phyloP scores from a whole-genome alignment of 2,329 filamentous ascomycete genomes.

The Akanthomyces uredinophilus region DNA sequence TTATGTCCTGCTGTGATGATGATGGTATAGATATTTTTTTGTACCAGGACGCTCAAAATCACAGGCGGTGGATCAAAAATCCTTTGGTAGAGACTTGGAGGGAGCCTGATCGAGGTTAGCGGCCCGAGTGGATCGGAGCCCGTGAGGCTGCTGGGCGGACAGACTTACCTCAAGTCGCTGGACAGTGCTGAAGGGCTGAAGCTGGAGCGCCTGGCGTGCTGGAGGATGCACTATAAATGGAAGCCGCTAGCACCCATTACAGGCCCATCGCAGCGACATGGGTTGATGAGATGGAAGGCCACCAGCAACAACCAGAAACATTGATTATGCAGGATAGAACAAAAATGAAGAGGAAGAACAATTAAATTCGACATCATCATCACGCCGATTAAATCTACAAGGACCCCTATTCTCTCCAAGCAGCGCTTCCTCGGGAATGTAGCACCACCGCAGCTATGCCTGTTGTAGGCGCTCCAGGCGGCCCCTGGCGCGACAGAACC shows the following conservation, averaged over 20 bases:
- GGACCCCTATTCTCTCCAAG: no score
- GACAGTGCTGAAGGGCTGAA: no score
- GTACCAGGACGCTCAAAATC: background rate
- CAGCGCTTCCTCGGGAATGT: no score
- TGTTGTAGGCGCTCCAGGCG: background rate
- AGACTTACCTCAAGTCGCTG: background rate
- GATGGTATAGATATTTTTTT: background rate
- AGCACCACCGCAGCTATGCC: no score
- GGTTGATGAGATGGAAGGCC: background rate
- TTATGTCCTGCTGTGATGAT: background rate
- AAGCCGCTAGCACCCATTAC: background rate
- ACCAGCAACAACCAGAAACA: no score
- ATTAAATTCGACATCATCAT: no score
- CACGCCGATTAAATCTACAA: no score
- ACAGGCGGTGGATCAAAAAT: background rate
- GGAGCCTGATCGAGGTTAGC: background rate
- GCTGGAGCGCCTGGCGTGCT: no score
- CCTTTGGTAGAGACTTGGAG: background rate
- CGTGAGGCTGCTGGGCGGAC: background rate
- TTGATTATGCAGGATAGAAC: no score
- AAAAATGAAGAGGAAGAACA: no score
- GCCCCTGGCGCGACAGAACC: conserved; percentile 5
- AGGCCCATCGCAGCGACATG: background rate
- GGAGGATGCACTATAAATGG: background rate
- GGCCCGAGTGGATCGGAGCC: background rate